Evolutionary conservation across 2,329 filamentous ascomycete genomes (phyloP), one percentile per base, ranked within the genome.

Genomic region (Endocalyx cinctus): DNA sequence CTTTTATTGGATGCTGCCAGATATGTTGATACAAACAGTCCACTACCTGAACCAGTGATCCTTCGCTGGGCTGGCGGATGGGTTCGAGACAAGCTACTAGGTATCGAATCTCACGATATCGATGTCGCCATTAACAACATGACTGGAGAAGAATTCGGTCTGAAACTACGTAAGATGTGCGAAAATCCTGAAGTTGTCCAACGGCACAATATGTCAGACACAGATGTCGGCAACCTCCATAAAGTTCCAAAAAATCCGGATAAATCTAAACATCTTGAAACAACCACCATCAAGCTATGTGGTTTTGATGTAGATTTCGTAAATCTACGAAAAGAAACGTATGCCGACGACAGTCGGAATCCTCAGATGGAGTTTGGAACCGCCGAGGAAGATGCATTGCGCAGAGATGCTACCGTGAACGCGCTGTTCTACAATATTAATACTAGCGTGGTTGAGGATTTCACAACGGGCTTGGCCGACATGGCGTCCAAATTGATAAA

Each of bases 211-310:
- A 69, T 82, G 30, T 57, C 58, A 18, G 54, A 62, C 13, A 72
- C 73, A 33, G 80, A 82, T 36, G 69, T 92, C 33, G 82, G 84
- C 31, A 82, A 77, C 42, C 70, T 96, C 19, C 84, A 96, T 69
- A 94, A 87, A 59, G 90, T 96, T 46, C 82, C 84, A 33, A 83
- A 83, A 37, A 97, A 97, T 57, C 90, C 89, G 1, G 88, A 96
- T 52, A 96, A 95, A 64, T 95, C 88, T 14, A 97, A 97, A 63
- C 87, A 97, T 55, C 74, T 97, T 11, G 90, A 94, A 61, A 97
- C 90, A 0, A 85, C 87, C 30, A 94, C 87, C 8, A 87, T 85
- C 16, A 84, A 74, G 45, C 79, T 97, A 37, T 81, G 95, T 51
- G 87, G 84, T 1, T 72, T 94, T 30, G 90, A 97, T 53, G 75